A percentile compares a stretch with the other conserved stretches of the same genome.
phyloP scores from a whole-genome alignment of 352 stramenopile species.

The Phytophthora citricola region DNA sequence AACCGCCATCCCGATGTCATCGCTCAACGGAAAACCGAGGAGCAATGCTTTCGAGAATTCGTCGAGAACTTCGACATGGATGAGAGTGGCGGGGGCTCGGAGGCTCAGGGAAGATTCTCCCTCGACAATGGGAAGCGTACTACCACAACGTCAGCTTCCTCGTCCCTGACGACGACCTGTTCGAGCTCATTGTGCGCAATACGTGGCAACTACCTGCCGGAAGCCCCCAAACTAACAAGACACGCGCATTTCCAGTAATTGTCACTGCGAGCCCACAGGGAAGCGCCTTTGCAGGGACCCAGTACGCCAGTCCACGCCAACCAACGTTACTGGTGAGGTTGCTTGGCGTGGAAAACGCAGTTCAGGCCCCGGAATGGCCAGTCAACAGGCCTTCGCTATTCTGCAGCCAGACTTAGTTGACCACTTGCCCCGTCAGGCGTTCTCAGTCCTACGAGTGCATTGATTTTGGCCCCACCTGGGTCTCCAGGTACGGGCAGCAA shows the following conservation, averaged over 20 bases:
- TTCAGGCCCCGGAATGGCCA: conserved; percentile 52
- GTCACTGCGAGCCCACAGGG: conserved; percentile 15
- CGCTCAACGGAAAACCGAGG: conserved; percentile 53
- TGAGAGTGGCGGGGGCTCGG: conserved; percentile 14
- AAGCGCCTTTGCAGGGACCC: conserved; percentile 5
- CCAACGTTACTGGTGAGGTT: conserved; percentile 9
- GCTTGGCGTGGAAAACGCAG: conserved; percentile 19
- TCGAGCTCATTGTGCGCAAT: conserved; percentile 91
- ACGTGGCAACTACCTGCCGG: conserved; percentile 66
- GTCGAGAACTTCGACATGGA: conserved; percentile 79
- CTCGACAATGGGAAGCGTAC: conserved; percentile 77
- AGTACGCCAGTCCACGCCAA: conserved; percentile 27
- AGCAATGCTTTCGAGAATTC: conserved; percentile 79
- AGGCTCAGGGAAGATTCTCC: conserved; percentile 41
- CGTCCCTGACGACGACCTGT: conserved; percentile 90
- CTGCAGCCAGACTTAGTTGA: conserved; percentile 67
- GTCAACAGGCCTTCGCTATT: conserved; percentile 63
- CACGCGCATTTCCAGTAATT: not conserved
- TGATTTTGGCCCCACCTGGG: conserved; percentile 12
- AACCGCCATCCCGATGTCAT: conserved; percentile 81
- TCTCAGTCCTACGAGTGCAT: conserved; percentile 9
- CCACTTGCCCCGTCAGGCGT: conserved; percentile 28
- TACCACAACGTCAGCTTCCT: conserved; percentile 92
- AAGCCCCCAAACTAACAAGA: conserved; percentile 14
- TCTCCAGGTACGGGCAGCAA: conserved; percentile 29